phyloP scores from a whole-genome alignment of 306 rosid species.

The Abrus precatorius region DNA sequence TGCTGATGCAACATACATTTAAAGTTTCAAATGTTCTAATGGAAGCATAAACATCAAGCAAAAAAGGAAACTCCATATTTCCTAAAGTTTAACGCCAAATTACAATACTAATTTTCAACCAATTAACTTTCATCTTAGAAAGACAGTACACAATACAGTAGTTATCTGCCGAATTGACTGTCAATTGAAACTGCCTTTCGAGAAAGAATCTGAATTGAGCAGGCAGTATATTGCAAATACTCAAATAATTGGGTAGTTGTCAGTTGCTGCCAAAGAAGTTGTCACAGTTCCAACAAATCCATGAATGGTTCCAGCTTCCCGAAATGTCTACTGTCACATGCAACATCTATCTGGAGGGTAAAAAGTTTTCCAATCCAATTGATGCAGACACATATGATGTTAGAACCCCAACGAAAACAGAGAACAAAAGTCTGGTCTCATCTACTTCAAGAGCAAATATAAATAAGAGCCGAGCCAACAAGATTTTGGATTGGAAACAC shows the following conservation, averaged over 20 bases:
- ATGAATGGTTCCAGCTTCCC: constrained; percentile 31
- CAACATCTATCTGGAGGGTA: constrained; percentile 37
- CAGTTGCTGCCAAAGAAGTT: constrained; percentile 18
- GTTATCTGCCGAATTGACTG: constrained; percentile 6
- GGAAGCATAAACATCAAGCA: neutral
- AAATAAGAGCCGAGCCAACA: constrained; percentile 8
- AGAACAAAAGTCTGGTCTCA: constrained; percentile 5
- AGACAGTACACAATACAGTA: constrained; percentile 36
- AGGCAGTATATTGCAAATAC: neutral
- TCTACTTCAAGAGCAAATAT: constrained; percentile 15
- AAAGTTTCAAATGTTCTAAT: constrained; percentile 27
- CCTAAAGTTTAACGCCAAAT: constrained; percentile 23
- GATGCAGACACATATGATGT: neutral
- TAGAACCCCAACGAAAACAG: constrained; percentile 27
- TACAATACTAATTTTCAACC: constrained; percentile 38
- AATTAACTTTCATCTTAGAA: constrained; percentile 1
- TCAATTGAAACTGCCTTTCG: constrained; percentile 32
- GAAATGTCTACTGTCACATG: constrained; percentile 41
- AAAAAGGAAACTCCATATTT: constrained; percentile 6
- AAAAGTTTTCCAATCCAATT: constrained; percentile 25
- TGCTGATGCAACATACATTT: constrained; percentile 21
- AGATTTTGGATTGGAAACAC: neutral
- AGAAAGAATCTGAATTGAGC: constrained; percentile 5
- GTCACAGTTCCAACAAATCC: constrained; percentile 28
- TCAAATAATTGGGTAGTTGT: constrained; percentile 17